Conservation (phyloP, 73 alveolate species). For the Tetrahymena malaccensis region DNA sequence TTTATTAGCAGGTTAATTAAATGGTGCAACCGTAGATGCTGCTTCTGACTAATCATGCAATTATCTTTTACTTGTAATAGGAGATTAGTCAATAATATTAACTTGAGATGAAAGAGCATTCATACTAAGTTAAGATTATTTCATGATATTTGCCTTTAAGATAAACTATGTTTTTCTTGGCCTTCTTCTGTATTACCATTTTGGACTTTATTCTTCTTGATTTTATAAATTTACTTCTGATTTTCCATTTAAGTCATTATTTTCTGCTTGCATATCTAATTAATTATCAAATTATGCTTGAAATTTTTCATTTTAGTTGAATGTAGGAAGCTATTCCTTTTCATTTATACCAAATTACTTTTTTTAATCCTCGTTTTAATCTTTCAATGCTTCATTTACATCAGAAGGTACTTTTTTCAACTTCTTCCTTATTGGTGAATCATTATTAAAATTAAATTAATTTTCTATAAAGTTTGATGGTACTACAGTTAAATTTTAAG, state of each 20-base stretch:
- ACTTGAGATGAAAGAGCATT: not conserved
- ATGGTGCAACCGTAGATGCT: not conserved
- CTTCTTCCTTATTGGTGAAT: too few species aligned
- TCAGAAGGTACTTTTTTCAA: too few species aligned
- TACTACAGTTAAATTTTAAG: not conserved
- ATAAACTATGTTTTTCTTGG: not conserved
- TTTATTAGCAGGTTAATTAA: not conserved
- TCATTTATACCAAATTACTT: too few species aligned
- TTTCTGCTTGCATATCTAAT: not conserved
- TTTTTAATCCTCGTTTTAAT: too few species aligned
- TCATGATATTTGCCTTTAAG: not conserved
- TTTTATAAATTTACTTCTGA: too few species aligned
- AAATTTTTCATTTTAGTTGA: not conserved
- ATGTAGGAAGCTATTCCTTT: too few species aligned
- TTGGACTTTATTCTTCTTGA: not conserved
- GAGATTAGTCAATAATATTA: too few species aligned
- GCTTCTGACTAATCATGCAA: too few species aligned
- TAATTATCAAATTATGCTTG: not conserved
- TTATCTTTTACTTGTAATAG: too few species aligned
- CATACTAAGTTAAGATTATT: not conserved
- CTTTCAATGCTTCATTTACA: too few species aligned
- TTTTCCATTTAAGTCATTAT: too few species aligned
- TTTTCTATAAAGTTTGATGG: not conserved
- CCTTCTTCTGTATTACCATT: not conserved
- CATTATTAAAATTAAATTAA: not conserved